Conservation (phyloP, 768 basidiomycete genomes). For the Termitomyces sp. region DNA sequence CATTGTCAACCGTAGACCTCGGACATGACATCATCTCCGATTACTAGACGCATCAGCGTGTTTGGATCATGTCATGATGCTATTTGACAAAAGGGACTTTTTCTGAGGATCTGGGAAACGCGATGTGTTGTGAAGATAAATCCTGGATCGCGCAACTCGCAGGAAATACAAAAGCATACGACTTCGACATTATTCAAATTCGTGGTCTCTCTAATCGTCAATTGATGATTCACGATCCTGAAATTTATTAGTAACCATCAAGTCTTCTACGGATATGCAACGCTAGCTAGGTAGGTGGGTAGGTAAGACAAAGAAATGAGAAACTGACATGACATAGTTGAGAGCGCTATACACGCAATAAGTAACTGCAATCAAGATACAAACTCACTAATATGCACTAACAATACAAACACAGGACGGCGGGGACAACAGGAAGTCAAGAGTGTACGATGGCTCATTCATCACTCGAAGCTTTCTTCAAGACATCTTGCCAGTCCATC, state of each 20-base stretch:
- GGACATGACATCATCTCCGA: background rate
- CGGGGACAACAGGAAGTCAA: background rate
- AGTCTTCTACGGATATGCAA: background rate
- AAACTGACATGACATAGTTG: background rate
- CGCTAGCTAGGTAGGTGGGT: no score
- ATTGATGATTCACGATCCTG: background rate
- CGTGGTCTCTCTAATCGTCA: background rate
- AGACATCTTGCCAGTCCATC: slow-evolving; percentile 74
- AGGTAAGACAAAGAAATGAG: background rate
- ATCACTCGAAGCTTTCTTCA: slow-evolving; percentile 59
- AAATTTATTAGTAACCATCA: background rate
- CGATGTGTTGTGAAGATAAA: background rate
- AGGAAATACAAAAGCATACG: background rate
- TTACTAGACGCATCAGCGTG: no score
- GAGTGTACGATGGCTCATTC: slow-evolving; percentile 23
- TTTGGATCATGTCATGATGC: no score
- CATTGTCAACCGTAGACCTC: background rate
- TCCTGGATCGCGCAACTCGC: background rate
- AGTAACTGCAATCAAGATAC: background rate
- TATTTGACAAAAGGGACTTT: no score
- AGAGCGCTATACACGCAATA: background rate
- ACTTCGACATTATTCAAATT: background rate
- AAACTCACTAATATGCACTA: background rate
- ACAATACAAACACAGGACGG: background rate
- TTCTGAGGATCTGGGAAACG: background rate